Evolutionary conservation across 2,329 filamentous ascomycete genomes (phyloP).

Genomic region (Leptographium lundbergii): DNA sequence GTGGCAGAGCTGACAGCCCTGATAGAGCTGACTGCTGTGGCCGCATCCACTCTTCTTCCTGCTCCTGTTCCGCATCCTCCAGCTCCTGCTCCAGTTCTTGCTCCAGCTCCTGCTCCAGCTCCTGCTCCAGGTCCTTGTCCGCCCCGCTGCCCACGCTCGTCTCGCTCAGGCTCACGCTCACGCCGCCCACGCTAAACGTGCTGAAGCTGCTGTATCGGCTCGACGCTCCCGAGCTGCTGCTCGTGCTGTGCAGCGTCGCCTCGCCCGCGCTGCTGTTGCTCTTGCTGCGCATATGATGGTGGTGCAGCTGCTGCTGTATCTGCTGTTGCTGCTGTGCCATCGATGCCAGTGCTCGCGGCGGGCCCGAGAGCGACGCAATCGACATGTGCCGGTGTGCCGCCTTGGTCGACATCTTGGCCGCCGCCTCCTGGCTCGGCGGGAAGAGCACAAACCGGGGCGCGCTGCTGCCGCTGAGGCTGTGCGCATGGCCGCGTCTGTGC

Average conservation of each 20-base stretch:
- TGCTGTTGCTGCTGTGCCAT: neutral
- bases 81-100: neutral
- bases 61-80: neutral
- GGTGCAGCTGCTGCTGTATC: neutral
- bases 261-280: conserved; percentile 9
- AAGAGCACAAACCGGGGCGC: neutral
- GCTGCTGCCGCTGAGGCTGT: neutral
- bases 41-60: neutral
- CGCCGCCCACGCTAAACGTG: conserved; percentile 1
- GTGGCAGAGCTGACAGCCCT: no score
- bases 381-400: neutral
- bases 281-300: conserved; percentile 9
- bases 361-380: neutral
- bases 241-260: conserved; percentile 2
- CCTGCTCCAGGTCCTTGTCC: neutral
- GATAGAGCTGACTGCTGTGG: neutral
- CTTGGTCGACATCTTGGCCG: neutral
- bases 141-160: neutral
- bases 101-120: neutral
- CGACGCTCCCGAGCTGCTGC: neutral
- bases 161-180: neutral
- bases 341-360: neutral
- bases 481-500: neutral
- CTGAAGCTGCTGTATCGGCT: conserved; percentile 1
- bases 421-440: neutral